These are phyloP conservation scores for Haplosporangium sp. DNA, from an alignment of 371 early-diverging fungal species.

Conservation along the genomic window DNA sequence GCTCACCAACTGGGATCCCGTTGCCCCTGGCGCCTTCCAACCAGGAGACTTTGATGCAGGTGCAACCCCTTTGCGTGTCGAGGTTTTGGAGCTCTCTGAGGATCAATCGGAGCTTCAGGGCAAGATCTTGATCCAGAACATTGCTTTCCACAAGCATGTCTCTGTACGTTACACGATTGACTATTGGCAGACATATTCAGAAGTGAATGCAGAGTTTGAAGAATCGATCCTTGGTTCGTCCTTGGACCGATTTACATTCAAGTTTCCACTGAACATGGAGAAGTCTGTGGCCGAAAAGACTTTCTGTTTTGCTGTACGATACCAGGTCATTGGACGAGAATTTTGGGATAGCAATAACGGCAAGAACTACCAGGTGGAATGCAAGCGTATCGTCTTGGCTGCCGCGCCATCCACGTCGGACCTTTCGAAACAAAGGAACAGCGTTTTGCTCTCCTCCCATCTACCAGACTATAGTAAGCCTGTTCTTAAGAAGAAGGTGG, in stretches of 20 bases:
- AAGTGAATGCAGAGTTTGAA: slow-evolving; percentile 66
- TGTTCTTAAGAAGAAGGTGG: slow-evolving; percentile 30
- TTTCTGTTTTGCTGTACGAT: slow-evolving; percentile 66
- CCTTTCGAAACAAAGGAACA: slow-evolving; percentile 46
- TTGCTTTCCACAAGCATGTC: slow-evolving; percentile 84
- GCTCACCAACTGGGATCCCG: slow-evolving; percentile 53
- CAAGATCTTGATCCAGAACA: slow-evolving; percentile 77
- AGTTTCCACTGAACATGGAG: slow-evolving; percentile 54
- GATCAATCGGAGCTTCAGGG: slow-evolving; percentile 61
- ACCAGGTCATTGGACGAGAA: slow-evolving; percentile 72
- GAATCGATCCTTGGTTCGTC: slow-evolving; percentile 58
- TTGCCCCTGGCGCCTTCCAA: slow-evolving; percentile 43
- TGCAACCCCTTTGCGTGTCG: slow-evolving; percentile 39
- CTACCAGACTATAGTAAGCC: slow-evolving; percentile 39
- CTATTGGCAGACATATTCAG: slow-evolving; percentile 74
- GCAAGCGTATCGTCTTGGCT: slow-evolving; percentile 44
- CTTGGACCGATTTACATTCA: slow-evolving; percentile 51
- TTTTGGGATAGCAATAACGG: slow-evolving; percentile 90
- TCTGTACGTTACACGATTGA: slow-evolving; percentile 76
- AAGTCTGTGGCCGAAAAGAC: slow-evolving; percentile 45
- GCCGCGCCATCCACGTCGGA: slow-evolving; percentile 14
- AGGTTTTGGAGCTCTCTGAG: slow-evolving; percentile 48
- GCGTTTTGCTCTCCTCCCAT: slow-evolving; percentile 25
- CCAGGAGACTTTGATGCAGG: slow-evolving; percentile 52
- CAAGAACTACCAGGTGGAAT: slow-evolving; percentile 73